Percentiles rank a stretch among this genome's conserved stretches.
These are phyloP conservation scores for Anaeramoeba ignava DNA, from an alignment of 78 protist species.

Conservation along the genomic window DNA sequence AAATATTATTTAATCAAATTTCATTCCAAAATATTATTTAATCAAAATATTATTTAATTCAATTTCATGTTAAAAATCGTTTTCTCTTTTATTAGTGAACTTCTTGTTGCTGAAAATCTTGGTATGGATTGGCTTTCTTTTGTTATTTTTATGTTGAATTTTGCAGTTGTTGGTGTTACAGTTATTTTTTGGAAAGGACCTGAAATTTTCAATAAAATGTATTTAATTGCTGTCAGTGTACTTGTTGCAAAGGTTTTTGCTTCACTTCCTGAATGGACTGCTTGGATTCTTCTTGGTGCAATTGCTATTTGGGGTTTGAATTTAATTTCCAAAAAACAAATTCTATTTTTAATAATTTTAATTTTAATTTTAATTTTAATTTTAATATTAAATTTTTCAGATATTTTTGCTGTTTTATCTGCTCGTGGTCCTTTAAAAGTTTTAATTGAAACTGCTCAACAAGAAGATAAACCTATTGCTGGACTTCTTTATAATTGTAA, in stretches of 20 bases:
- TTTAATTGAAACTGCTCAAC: slow-evolving; percentile 77
- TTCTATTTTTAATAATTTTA: too few relatives aligned
- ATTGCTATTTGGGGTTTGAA: slow-evolving; percentile 63
- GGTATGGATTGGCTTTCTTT: slow-evolving; percentile 11
- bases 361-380: too few relatives aligned
- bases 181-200: slow-evolving; percentile 64
- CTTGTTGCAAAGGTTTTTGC: not conserved
- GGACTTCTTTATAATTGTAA: slow-evolving; percentile 62
- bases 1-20: too few relatives aligned
- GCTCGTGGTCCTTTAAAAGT: slow-evolving; percentile 80
- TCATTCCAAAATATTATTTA: too few relatives aligned
- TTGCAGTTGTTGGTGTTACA: slow-evolving; percentile 63
- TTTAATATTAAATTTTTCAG: too few relatives aligned
- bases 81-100: not conserved
- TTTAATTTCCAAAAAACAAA: too few relatives aligned
- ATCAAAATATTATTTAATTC: too few relatives aligned
- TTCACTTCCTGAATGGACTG: slow-evolving; percentile 81
- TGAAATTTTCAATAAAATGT: slow-evolving; percentile 38
- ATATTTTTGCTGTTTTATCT: slow-evolving; percentile 71
- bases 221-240: slow-evolving; percentile 33
- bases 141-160: slow-evolving; percentile 54
- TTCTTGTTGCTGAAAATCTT: not conserved
- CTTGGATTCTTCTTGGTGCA: slow-evolving; percentile 62
- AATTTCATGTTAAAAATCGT: not conserved
- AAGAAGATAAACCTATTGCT: slow-evolving; percentile 76